Base-by-base conservation (phyloP, 2,329 filamentous ascomycete genomes). In the Penicillium sp. region DNA sequence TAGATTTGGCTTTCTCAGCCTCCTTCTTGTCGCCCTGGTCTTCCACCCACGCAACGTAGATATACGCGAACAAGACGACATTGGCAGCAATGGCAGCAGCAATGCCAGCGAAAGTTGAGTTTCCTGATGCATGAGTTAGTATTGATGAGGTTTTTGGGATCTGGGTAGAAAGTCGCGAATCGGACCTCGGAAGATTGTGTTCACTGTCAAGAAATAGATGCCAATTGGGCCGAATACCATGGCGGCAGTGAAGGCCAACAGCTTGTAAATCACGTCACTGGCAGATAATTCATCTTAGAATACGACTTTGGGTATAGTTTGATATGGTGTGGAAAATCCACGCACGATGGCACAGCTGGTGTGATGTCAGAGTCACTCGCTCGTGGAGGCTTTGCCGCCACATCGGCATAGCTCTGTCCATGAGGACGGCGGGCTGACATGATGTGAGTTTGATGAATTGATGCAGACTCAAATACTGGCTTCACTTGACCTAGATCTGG, bases 21-120 rank as follows among this genome's bases (percentile, higher is more conserved):
- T 82, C 81, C 31, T 78, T 77, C 88, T 91, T 95, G 61, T 91
- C 92, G 73, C 85, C 86, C 79, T 86, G 82, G 71, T 98, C 95
- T 75, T 99, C 95, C 62, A 84, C 88, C 85, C 96, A 93, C 4
- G 95, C 95, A 20, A 96, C 91, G 58, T 97, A 80, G 45, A 98
- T 86, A 76, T 98, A 99, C n/a, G 84, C 87, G 58, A 98, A 85
- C 53, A 99, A 81, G 3, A 99, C 92, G 1, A 96, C 85, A 69
- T 99, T 99, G 12, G 95, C 95, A 75, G 96, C 87, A 53, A 98
- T 79, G 20, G 95, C 95, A 1, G 95, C 95, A 37, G 90, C 81
- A 0, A 87, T 92, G 14, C 93, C 95, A 3, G 93, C 92, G 69
- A 88, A 94, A 1, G 93, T 96, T 14, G 92, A 85, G 76, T 96